Evolutionary conservation across 108 stramenopile genomes (phyloP).

Genomic region (Nitzschia sp.): DNA sequence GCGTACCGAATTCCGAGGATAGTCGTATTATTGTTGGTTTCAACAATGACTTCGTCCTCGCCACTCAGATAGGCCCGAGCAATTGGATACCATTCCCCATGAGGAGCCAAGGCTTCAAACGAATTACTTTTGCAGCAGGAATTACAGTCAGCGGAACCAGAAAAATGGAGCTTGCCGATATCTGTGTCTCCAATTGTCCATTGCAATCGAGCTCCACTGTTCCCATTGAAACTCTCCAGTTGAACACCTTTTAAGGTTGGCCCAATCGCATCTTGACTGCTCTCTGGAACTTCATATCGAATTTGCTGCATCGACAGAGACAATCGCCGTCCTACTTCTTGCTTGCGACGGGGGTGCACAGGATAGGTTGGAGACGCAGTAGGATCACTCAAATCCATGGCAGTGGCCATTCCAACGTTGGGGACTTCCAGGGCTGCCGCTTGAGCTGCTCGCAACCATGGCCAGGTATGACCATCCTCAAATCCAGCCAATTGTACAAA

Average conservation of each 20-base stretch:
- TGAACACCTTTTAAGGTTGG: constrained; percentile 5
- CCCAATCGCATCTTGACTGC: neutral
- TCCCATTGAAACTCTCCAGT: neutral
- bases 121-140: constrained; percentile 13
- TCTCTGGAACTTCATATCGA: constrained; percentile 9
- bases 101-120: constrained; percentile 16
- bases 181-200: constrained; percentile 11
- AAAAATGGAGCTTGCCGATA: constrained; percentile 4
- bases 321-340: constrained; percentile 30
- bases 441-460: constrained; percentile 27
- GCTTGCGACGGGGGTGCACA: constrained; percentile 32
- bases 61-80: constrained; percentile 1
- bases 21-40: neutral
- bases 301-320: constrained; percentile 9
- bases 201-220: neutral
- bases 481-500: constrained; percentile 35
- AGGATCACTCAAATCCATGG: constrained; percentile 24
- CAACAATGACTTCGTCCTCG: constrained; percentile 1
- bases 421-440: constrained; percentile 21
- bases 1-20: constrained; percentile 32
- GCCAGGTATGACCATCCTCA: constrained; percentile 4
- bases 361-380: neutral
- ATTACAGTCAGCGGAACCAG: constrained; percentile 19
- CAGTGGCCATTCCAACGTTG: constrained; percentile 22
- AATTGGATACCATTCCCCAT: constrained; percentile 22